Base-by-base conservation (phyloP, 768 basidiomycete species). In the Dentipellis fragilis region DNA sequence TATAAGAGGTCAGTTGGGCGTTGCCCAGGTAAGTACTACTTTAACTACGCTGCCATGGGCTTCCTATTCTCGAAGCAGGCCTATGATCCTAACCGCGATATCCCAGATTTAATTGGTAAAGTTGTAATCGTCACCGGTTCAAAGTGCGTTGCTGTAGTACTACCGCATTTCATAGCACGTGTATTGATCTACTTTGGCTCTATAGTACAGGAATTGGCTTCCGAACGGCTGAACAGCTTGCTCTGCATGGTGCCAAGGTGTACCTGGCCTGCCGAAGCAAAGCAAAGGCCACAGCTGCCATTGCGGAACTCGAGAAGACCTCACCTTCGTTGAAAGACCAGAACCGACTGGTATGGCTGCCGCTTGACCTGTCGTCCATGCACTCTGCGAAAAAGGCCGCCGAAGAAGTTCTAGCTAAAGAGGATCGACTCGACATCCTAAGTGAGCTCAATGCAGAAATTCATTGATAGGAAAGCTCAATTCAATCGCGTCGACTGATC, bases 111-210 rank as follows among this genome's bases (percentile, higher is more conserved):
- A 6, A 66, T 64, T 8, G 79, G 76, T 11, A 79, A 79, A 62
- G 77, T 83, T 16, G 64, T 69, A 47, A 66, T 82, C 40, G 76
- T 84, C 19, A 83, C 81, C 0, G 82, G 81, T 14, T 79, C 75
- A 59, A 83, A 82, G 78, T 81, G 55, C 68, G 72, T 63, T 51
- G n/a, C n/a, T n/a, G n/a, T n/a, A n/a, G n/a, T 22, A 51, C 22
- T 37, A 19, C 45, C n/a, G n/a, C n/a, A n/a, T 46, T 9, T 37
- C 12, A 29, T 6, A 6, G 29, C 29, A 3, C 29, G 29, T n/a
- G n/a, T n/a, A 29, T 29, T 29, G 29, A 29, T 6, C 29, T 29
- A 29, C 29, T 29, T 29, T 29, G 29, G 29, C 29, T 29, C 29
- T 29, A 3, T 29, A 79, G 77, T 48, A 62, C 71, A 0, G 78